These are phyloP conservation scores for Pythium brachiatum DNA, from an alignment of 352 stramenopile genomes.

Conservation along the genomic window DNA sequence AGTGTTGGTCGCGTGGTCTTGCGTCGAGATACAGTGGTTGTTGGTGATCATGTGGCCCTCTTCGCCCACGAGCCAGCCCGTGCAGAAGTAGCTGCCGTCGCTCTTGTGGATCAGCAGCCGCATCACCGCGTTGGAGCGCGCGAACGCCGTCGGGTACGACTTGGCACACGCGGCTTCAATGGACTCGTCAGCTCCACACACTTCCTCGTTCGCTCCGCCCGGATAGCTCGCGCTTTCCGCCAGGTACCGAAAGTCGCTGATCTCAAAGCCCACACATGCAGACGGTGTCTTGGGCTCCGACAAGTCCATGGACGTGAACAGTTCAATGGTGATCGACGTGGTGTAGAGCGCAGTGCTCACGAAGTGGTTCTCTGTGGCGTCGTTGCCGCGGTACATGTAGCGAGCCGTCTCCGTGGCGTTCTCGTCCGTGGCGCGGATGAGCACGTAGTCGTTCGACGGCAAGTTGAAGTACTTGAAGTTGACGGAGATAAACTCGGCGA, in stretches of 20 bases:
- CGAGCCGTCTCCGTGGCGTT: constrained; percentile 29
- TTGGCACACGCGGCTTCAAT: constrained; percentile 55
- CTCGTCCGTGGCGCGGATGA: constrained; percentile 34
- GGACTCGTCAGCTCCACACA: constrained; percentile 66
- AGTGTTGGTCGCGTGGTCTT: constrained; percentile 42
- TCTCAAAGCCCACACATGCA: constrained; percentile 44
- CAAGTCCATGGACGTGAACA: constrained; percentile 34
- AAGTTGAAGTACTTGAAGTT: constrained; percentile 71
- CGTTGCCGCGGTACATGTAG: constrained; percentile 38
- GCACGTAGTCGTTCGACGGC: constrained; percentile 50
- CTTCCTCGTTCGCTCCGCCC: constrained; percentile 30
- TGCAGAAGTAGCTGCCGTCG: constrained; percentile 56
- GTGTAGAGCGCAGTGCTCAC: constrained; percentile 38
- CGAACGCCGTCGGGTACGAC: constrained; percentile 17
- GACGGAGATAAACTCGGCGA: constrained; percentile 57
- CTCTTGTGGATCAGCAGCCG: constrained; percentile 66
- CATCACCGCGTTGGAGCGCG: constrained; percentile 36
- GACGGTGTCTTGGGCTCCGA: constrained; percentile 21
- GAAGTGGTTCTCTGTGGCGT: constrained; percentile 24
- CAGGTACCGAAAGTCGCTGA: constrained; percentile 51
- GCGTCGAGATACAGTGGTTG: constrained; percentile 64
- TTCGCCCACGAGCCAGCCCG: constrained; percentile 61
- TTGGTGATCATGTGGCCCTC: constrained; percentile 73
- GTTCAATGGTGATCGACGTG: constrained; percentile 46
- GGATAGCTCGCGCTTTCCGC: constrained; percentile 12